phyloP scores from a whole-genome alignment of 768 basidiomycete species.

The Hericium coralloides region DNA sequence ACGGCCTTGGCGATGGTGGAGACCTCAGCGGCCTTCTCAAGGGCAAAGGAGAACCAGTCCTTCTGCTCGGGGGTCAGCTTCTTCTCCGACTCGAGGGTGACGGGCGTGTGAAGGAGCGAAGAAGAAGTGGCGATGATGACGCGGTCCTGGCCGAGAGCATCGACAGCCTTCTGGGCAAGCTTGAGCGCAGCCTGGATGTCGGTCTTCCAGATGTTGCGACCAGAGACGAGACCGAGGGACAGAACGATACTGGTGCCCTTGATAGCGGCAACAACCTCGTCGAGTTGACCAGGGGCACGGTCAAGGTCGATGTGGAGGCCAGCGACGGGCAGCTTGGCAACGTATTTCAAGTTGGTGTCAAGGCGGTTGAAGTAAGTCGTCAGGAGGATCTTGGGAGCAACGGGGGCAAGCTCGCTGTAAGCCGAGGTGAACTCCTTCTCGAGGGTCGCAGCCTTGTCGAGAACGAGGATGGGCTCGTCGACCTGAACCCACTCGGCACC shows the following conservation, averaged over 20 bases:
- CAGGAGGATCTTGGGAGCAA: constrained; percentile 86
- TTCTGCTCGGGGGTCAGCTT: constrained; percentile 83
- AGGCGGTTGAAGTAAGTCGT: constrained; percentile 97
- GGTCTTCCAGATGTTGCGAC: constrained; percentile 99
- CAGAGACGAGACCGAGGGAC: constrained; percentile 93
- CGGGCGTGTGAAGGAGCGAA: constrained; percentile 96
- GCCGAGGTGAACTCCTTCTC: constrained; percentile 74
- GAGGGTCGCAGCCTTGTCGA: constrained; percentile 70
- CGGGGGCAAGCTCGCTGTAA: constrained; percentile 72
- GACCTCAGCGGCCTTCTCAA: constrained; percentile 93
- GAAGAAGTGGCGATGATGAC: constrained; percentile 95
- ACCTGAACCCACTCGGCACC: constrained; percentile 94
- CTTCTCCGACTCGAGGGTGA: constrained; percentile 88
- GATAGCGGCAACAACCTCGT: constrained; percentile 69
- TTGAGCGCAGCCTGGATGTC: constrained; percentile 82
- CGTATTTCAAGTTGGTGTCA: constrained; percentile 80
- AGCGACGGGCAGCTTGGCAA: constrained; percentile 86
- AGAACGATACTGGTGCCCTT: constrained; percentile 75
- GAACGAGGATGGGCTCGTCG: constrained; percentile 93
- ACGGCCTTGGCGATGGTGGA: constrained; percentile 77
- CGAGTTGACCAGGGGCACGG: constrained; percentile 87
- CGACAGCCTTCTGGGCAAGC: constrained; percentile 76
- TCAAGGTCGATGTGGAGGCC: constrained; percentile 96
- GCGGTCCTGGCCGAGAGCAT: constrained; percentile 74
- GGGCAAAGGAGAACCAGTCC: constrained; percentile 98